Evolutionary conservation across 1,139 yeast species (phyloP), one percentile per base, ranked within the genome.

Genomic region (Yamadazyma triangularis): DNA sequence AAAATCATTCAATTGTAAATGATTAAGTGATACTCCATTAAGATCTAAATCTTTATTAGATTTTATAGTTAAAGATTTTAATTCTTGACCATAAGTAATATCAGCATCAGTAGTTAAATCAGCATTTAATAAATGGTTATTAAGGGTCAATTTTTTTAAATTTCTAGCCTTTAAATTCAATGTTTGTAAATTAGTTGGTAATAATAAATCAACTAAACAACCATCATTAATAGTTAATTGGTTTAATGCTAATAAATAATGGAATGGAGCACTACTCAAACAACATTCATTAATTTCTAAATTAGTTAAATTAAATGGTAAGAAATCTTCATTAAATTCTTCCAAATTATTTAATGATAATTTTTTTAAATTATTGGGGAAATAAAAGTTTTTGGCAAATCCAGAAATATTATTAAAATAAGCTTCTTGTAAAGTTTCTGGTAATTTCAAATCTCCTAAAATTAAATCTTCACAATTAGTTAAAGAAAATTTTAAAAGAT

Each of bases 391-490:
- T 24, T 32, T 28, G 18, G 23, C 11, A 4, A 32, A 25, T 6
- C 27, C 26, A 22, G 19, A 21, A 20, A 32, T 28, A 26, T 26
- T 24, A 10, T 26, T 29, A 10, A 32, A 29, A 12, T 22, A 25
- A 20, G 25, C 15, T n/a, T 26, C 23, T 15, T 18, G 14, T 13
- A 32, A 29, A 7, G 29, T 19, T 15, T 27, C 27, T 2, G 41
- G 41, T n/a, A 38, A 13, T 23, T 21, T 7, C 10, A 35, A 28
- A 4, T 16, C 16, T 2, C 33, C 28, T 15, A 38, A 23, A 8
- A 32, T 31, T 19, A 38, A 35, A 28, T 35, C 41, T 25, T 33
- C 39, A 26, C 34, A 31, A 21, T 35, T 33, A 4, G n/a, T 4
- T 15, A 35, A 12, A 4, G 28, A 25, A 8, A 38, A 35, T 13